Base-by-base conservation (phyloP, 768 basidiomycete genomes). In the Trametes meyenii region DNA sequence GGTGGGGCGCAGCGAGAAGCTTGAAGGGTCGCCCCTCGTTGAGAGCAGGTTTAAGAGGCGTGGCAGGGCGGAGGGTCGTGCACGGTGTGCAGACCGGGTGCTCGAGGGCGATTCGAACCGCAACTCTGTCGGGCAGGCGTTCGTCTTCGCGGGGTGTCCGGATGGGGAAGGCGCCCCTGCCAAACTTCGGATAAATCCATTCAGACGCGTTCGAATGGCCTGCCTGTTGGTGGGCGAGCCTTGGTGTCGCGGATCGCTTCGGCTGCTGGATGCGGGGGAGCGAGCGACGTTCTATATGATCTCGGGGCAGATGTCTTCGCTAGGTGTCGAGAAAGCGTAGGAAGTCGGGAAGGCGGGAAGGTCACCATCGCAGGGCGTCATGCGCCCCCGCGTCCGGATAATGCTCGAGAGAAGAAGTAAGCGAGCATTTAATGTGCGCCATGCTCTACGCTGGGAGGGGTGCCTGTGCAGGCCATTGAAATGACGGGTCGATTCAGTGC, bases 151-250 rank as follows among this genome's bases (percentile, higher is more conserved):
- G 39, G 11, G 14, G 5, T 17, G 19, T 35, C 33, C 12, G 3
- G 58, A 29, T 21, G 10, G 17, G 29, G 12, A 38, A 53, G 45
- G 14, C 42, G 21, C 13, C n/a, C 43, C n/a, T 7, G 29, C 45
- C 21, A 19, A 60, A 38, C 58, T 48, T 60, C 58, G 58, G 58
- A 60, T 12, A 60, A 60, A 60, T 36, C 29, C 29, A 33, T 33
- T 33, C 29, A 33, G 44, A 21, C 26, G 46, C 50, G 21, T 29
- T 33, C 36, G 36, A 45, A 8, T 45, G 35, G 21, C 21, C 16
- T 26, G 23, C 45, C 10, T 24, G 23, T 5, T 23, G 21, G 33
- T 35, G 50, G 17, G 35, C 7, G 13, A 5, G 35, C 3, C 50
- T 19, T n/a, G n/a, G 26, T 7, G 33, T 1, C 50, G 50, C 50